These are phyloP conservation scores for Aristolochia californica DNA, from an alignment of 164 flowering plant genomes.

Conservation along the genomic window DNA sequence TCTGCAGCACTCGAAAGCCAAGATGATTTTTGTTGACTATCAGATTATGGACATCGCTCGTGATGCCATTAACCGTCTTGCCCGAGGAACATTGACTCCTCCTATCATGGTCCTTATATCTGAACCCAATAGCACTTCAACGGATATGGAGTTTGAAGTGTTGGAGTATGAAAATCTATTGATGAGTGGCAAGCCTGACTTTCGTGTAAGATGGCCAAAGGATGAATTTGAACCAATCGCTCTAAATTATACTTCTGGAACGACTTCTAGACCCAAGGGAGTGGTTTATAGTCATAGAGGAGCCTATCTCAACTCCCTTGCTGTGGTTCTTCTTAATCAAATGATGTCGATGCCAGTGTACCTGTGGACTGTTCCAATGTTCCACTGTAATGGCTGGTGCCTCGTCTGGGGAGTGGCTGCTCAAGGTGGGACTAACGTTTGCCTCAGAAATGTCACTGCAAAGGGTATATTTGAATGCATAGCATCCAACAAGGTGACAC, in stretches of 20 bases:
- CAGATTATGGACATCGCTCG: slow-evolving; percentile 32
- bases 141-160: background rate
- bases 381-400: slow-evolving; percentile 90
- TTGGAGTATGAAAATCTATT: slow-evolving; percentile 40
- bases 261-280: slow-evolving; percentile 80
- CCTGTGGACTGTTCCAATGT: slow-evolving; percentile 81
- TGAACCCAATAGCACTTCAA: slow-evolving; percentile 17
- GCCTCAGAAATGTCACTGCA: slow-evolving; percentile 38
- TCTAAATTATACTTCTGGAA: slow-evolving; percentile 72
- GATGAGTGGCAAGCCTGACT: slow-evolving; percentile 27
- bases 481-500: slow-evolving; percentile 47
- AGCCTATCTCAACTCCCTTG: slow-evolving; percentile 62
- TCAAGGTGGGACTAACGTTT: slow-evolving; percentile 67
- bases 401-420: slow-evolving; percentile 67
- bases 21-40: slow-evolving; percentile 49
- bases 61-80: slow-evolving; percentile 29
- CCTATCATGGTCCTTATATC: slow-evolving; percentile 37
- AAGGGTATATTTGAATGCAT: slow-evolving; percentile 41
- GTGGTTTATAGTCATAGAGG: slow-evolving; percentile 77
- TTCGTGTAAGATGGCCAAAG: slow-evolving; percentile 35
- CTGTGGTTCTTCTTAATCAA: slow-evolving; percentile 32
- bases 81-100: slow-evolving; percentile 12
- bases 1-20: slow-evolving; percentile 49
- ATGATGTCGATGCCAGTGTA: slow-evolving; percentile 55
- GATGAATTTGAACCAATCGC: slow-evolving; percentile 67